Conservation (phyloP, 345 rosid species). For the Limnanthes douglasii region DNA sequence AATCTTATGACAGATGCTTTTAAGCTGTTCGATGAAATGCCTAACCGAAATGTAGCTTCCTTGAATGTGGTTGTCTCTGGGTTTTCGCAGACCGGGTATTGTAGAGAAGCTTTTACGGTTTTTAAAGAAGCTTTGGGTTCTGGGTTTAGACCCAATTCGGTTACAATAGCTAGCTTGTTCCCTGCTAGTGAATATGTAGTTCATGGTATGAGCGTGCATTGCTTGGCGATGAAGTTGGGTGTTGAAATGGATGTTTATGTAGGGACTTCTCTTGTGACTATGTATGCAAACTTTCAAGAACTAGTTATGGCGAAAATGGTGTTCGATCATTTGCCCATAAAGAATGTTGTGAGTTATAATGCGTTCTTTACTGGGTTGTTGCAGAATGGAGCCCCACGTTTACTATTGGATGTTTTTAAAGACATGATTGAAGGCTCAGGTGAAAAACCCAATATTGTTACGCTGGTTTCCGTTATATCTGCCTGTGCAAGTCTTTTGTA, state of each 20-base stretch:
- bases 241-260: slow-evolving; percentile 38
- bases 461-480: slow-evolving; percentile 31
- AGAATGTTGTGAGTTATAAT: slow-evolving; percentile 42
- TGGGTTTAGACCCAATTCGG: slow-evolving; percentile 33
- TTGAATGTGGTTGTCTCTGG: slow-evolving; percentile 41
- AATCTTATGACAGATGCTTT: slow-evolving; percentile 10
- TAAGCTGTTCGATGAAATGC: slow-evolving; percentile 27
- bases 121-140: slow-evolving; percentile 21
- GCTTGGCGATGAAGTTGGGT: slow-evolving; percentile 39
- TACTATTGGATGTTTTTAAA: slow-evolving; percentile 31
- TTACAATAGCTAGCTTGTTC: slow-evolving; percentile 36
- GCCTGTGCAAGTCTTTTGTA: slow-evolving; percentile 32
- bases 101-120: slow-evolving; percentile 22
- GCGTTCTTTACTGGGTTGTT: slow-evolving; percentile 37
- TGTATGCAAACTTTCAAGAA: slow-evolving; percentile 26
- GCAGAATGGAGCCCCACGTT: slow-evolving; percentile 24
- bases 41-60: slow-evolving; percentile 20
- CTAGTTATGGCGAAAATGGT: slow-evolving; percentile 25
- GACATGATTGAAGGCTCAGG: slow-evolving; percentile 25
- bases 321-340: slow-evolving; percentile 26
- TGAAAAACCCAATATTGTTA: slow-evolving; percentile 30
- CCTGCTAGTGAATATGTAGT: slow-evolving; percentile 19
- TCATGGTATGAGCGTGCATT: slow-evolving; percentile 32
- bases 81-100: slow-evolving; percentile 23
- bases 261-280: slow-evolving; percentile 37